A percentile compares a stretch with the other conserved stretches of the same genome.
phyloP scores from a whole-genome alignment of 257 asterid genomes.

The Solanum pennellii region DNA sequence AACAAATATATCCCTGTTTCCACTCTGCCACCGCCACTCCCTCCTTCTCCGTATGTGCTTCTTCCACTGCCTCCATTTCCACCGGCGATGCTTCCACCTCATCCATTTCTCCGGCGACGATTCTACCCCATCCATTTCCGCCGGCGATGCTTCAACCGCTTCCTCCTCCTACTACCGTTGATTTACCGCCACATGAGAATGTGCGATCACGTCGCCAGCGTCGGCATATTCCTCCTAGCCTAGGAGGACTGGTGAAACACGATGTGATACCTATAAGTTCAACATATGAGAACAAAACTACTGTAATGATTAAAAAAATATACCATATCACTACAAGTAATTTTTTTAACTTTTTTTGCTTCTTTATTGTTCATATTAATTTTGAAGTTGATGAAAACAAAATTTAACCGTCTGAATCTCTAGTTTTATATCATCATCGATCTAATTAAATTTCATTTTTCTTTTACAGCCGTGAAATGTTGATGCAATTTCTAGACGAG shows the following conservation, averaged over 20 bases:
- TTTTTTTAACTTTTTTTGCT: background rate
- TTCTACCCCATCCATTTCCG: background rate
- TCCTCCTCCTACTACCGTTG: background rate
- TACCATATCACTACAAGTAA: conserved; percentile 46
- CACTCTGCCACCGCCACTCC: background rate
- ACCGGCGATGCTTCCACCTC: background rate
- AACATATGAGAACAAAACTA: conserved; percentile 13
- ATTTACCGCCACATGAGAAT: background rate
- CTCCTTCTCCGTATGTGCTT: background rate
- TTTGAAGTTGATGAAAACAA: background rate
- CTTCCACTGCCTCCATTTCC: background rate
- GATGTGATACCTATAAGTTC: conserved; percentile 15
- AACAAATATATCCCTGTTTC: background rate
- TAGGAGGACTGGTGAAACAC: background rate
- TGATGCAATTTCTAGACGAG: conserved; percentile 27
- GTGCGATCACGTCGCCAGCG: background rate
- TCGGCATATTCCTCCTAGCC: background rate
- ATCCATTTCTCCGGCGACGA: background rate
- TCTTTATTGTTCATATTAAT: no score
- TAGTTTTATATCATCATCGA: background rate
- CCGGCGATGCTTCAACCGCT: background rate
- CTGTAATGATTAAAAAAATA: conserved; percentile 59
- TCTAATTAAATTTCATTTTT: background rate
- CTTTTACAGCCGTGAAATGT: conserved; percentile 23
- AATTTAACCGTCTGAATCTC: background rate